Conservation (phyloP, 257 asterid species). For the Solanum bukasovii region DNA sequence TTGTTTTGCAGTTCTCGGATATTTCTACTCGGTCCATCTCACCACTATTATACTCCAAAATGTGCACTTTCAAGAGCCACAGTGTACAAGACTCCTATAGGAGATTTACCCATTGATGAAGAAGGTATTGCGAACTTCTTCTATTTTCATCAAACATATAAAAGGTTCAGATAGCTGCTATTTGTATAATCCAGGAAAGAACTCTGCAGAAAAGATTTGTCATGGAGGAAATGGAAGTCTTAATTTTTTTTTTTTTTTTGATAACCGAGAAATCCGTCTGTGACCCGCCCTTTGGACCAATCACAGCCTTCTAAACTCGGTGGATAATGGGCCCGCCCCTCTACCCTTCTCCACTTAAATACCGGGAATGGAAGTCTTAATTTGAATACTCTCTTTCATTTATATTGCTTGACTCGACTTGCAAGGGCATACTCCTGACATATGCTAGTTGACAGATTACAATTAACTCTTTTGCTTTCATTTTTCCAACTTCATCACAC, state of each 20-base stretch:
- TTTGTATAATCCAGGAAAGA: background rate
- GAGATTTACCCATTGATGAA: conserved; percentile 82
- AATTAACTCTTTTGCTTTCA: background rate
- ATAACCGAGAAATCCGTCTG: too few relatives aligned
- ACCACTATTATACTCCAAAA: conserved; percentile 80
- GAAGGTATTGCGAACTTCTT: conserved; percentile 44
- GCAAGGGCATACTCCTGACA: background rate
- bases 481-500: background rate
- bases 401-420: background rate
- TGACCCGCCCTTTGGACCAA: too few relatives aligned
- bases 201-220: background rate
- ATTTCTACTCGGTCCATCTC: conserved; percentile 97
- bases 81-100: conserved; percentile 82
- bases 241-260: too few relatives aligned
- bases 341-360: too few relatives aligned
- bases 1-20: conserved; percentile 63
- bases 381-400: background rate
- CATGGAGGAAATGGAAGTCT: background rate
- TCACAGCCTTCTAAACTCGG: too few relatives aligned
- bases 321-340: too few relatives aligned
- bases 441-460: background rate
- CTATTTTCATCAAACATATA: background rate
- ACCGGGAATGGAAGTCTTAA: background rate
- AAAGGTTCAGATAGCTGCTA: background rate
- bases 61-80: conserved; percentile 90